Conservation (phyloP, 148 eudicot species). For the Spergularia marina region DNA sequence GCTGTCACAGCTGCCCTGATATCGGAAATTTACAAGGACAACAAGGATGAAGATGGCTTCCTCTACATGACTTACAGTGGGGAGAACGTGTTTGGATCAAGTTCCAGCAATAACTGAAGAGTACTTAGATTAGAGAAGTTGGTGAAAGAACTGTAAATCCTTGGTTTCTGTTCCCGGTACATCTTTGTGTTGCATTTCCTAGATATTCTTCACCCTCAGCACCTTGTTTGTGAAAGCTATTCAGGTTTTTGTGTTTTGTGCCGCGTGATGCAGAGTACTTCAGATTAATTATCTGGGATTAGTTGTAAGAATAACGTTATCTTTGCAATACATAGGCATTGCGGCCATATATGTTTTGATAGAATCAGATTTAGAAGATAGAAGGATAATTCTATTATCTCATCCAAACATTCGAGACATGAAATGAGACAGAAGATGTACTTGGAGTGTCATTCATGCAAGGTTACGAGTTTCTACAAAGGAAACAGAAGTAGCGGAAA, state of each 20-base stretch:
- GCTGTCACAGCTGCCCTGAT: slow-evolving; percentile 44
- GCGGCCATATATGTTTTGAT: no score
- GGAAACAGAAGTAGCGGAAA: no score
- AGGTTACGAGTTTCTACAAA: no score
- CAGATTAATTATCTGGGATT: no score
- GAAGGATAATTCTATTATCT: no score
- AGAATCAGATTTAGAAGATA: no score
- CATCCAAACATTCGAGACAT: no score
- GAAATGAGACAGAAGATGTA: no score
- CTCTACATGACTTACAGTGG: slow-evolving; percentile 69
- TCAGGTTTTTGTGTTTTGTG: neutral
- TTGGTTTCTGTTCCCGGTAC: neutral
- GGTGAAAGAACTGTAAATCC: slow-evolving; percentile 18
- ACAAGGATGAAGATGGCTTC: slow-evolving; percentile 70
- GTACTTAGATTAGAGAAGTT: slow-evolving; percentile 6
- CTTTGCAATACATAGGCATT: no score
- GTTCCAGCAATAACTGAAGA: slow-evolving; percentile 4
- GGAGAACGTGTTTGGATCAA: slow-evolving; percentile 64
- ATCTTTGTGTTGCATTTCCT: neutral
- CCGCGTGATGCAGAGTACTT: no score
- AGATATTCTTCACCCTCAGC: neutral
- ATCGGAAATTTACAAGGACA: slow-evolving; percentile 56
- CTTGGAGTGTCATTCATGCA: no score
- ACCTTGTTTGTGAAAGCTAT: neutral
- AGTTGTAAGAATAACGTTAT: no score